Base-by-base conservation (phyloP, 805 yeast genomes). In the Yamadazyma takamatsuzukensis region DNA sequence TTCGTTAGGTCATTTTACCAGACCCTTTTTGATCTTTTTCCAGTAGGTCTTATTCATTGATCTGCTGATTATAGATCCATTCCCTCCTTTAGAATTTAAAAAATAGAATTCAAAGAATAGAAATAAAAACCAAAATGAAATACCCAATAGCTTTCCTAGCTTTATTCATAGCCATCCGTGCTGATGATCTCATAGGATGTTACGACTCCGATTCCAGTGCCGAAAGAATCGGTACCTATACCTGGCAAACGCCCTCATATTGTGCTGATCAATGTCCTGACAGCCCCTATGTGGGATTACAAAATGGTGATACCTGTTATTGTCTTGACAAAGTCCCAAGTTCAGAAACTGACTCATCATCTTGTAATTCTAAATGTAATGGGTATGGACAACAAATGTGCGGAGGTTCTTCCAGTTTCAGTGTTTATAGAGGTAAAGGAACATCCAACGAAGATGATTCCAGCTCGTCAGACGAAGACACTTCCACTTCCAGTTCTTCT, bases 231-330 rank as follows among this genome's bases (percentile, higher is more conserved):
- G 62, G 63, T n/a, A 33, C 47, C 11, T 38, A 40, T 26, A 29
- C 18, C 16, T 66, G 39, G 32, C 68, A 62, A 30, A 42, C 63
- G 4, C 43, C 57, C 7, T 44, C 51, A 5, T 39, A 36, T 21
- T 68, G 74, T 45, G 43, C 53, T 4, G 30, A 26, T 1, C 25
- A 36, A 12, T 68, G 74, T 41, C 28, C 53, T 5, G 43, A 41
- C 25, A 62, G 58, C 33, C 54, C 65, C 4, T 68, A 61, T 39
- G 52, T 62, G 29, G 74, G 71, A 25, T 21, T 67, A 22, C 47
- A 42, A 18, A 42, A 53, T 30, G 72, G 72, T 9, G 44, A 45
- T 25, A 45, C 48, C n/a, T 68, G 74, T 41, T 56, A 47, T 41
- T 68, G 74, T 41, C 59, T 68, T 34, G 40, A 43, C 18, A 27